These are phyloP conservation scores for Crithidia mellificae DNA, from an alignment of 208 protist genomes.

Conservation along the genomic window DNA sequence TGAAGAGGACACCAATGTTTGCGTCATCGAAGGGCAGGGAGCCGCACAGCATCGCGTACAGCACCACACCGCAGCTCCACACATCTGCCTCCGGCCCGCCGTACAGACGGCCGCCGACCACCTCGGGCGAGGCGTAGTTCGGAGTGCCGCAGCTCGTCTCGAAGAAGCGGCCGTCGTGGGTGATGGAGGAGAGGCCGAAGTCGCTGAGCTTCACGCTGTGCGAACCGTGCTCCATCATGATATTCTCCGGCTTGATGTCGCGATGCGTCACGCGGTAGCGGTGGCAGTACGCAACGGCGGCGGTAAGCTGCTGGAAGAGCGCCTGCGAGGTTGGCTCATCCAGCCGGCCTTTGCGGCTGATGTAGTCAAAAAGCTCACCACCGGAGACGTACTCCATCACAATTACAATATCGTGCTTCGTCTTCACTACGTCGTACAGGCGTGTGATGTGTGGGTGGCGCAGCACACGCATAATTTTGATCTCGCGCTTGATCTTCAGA, in stretches of 20 bases:
- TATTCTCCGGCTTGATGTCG: slow-evolving; percentile 97
- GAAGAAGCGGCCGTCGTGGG: slow-evolving; percentile 79
- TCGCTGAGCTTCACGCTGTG: slow-evolving; percentile 83
- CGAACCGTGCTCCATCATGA: slow-evolving; percentile 83
- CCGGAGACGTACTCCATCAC: slow-evolving; percentile 98
- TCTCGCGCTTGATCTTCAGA: slow-evolving; percentile 95
- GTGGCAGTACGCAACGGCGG: slow-evolving; percentile 98
- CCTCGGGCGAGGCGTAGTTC: slow-evolving; percentile 87
- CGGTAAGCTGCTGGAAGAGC: slow-evolving; percentile 98
- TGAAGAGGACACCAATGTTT: slow-evolving; percentile 68
- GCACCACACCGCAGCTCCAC: slow-evolving; percentile 87
- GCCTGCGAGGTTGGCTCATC: slow-evolving; percentile 86
- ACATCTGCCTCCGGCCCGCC: slow-evolving; percentile 79
- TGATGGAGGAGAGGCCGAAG: slow-evolving; percentile 85
- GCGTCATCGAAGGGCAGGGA: slow-evolving; percentile 78
- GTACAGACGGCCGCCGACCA: slow-evolving; percentile 78
- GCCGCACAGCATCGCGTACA: slow-evolving; percentile 88
- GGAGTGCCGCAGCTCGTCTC: slow-evolving; percentile 88
- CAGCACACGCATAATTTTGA: slow-evolving; percentile 97
- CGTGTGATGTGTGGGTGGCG: slow-evolving; percentile 98
- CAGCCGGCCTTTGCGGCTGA: slow-evolving; percentile 93
- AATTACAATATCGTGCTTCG: slow-evolving; percentile 96
- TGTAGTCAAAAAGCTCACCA: slow-evolving; percentile 98
- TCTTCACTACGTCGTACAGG: slow-evolving; percentile 97
- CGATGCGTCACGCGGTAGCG: slow-evolving; percentile 91